Conservation (phyloP, 1,139 yeast genomes). For the Saccharomycopsis hybrid region DNA sequence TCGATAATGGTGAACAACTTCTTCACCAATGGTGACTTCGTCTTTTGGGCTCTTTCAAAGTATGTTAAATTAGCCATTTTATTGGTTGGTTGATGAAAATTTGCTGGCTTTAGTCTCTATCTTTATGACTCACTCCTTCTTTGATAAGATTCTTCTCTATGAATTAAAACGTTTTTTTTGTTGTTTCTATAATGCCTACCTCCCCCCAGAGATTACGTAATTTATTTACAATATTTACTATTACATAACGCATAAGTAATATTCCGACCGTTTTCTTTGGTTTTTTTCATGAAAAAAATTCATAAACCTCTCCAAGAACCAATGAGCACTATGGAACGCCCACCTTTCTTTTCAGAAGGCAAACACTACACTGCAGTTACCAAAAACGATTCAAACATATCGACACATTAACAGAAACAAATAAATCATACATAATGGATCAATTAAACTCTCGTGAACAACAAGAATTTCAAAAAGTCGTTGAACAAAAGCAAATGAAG, state of each 20-base stretch:
- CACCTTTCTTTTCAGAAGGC: no score
- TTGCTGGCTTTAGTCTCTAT: no score
- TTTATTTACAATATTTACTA: no score
- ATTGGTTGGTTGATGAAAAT: not conserved
- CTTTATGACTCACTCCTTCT: no score
- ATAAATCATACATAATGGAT: slow-evolving; percentile 42
- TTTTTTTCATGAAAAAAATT: no score
- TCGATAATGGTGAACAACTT: slow-evolving; percentile 73
- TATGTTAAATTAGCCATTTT: slow-evolving; percentile 36
- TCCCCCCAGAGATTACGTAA: no score
- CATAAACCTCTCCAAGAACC: no score
- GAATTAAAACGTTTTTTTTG: no score
- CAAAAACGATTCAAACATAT: not conserved
- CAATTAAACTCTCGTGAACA: slow-evolving; percentile 18
- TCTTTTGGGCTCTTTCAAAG: slow-evolving; percentile 61
- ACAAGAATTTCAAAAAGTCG: slow-evolving; percentile 15
- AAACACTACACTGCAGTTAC: not conserved
- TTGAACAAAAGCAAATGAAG: slow-evolving; percentile 74
- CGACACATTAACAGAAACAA: not conserved
- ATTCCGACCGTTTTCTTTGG: not conserved
- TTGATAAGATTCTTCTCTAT: no score
- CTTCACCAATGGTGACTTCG: slow-evolving; percentile 73
- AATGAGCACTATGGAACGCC: no score
- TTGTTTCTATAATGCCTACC: no score
- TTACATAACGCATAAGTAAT: not conserved